phyloP scores from a whole-genome alignment of 2,329 filamentous ascomycete species.

The Beauveria bassiana region DNA sequence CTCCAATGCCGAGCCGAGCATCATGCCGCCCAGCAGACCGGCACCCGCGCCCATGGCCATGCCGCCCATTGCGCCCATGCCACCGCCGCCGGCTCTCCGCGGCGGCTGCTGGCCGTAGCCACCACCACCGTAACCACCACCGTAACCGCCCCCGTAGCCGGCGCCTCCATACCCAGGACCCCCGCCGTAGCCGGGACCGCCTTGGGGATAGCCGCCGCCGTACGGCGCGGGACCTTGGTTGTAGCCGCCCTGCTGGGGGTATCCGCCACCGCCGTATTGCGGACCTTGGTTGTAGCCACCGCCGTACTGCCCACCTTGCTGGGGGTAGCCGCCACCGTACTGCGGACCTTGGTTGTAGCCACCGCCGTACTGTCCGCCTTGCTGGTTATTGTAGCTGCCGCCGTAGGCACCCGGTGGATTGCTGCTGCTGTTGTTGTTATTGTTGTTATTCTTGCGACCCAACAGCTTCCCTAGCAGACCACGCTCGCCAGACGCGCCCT shows the following conservation, averaged over 20 bases:
- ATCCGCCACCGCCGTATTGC: slow-evolving; percentile 17
- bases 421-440: slow-evolving; percentile 15
- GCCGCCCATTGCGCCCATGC: slow-evolving; percentile 27
- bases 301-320: slow-evolving; percentile 21
- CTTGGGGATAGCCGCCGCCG: slow-evolving; percentile 15
- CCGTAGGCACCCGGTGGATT: slow-evolving; percentile 11
- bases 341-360: background rate
- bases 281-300: slow-evolving; percentile 14
- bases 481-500: slow-evolving; percentile 27
- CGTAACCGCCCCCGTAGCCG: slow-evolving; percentile 24
- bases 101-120: slow-evolving; percentile 31
- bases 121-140: slow-evolving; percentile 17
- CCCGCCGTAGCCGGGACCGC: slow-evolving; percentile 23
- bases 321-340: slow-evolving; percentile 16
- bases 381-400: slow-evolving; percentile 23
- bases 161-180: slow-evolving; percentile 26
- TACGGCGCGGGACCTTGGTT: slow-evolving; percentile 21
- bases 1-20: slow-evolving; percentile 62
- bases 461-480: slow-evolving; percentile 47
- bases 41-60: slow-evolving; percentile 66
- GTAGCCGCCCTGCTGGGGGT: slow-evolving; percentile 23
- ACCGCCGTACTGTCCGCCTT: slow-evolving; percentile 17
- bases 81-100: slow-evolving; percentile 36
- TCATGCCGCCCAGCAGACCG: slow-evolving; percentile 68
- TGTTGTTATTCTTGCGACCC: slow-evolving; percentile 37